Conservation (phyloP, 83 land plant species). For the Thuja plicata region DNA sequence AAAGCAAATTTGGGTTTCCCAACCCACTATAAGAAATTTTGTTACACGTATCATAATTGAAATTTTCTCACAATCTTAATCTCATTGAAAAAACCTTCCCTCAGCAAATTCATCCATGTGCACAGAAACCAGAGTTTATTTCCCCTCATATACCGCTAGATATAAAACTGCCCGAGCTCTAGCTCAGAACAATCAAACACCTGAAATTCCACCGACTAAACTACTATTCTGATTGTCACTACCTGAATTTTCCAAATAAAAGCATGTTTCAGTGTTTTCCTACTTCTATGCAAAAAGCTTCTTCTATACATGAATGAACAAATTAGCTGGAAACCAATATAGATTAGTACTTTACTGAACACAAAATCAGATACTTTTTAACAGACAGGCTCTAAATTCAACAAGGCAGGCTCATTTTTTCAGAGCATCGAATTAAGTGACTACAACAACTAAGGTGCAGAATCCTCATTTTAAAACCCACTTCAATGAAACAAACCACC, state of each 20-base stretch:
- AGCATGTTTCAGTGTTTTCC: background rate
- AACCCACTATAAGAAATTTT: background rate
- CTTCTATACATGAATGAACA: background rate
- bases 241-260: background rate
- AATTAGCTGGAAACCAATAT: background rate
- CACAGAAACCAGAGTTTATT: background rate
- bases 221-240: background rate
- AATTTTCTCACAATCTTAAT: background rate
- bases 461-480: background rate
- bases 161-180: background rate
- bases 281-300: background rate
- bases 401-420: background rate
- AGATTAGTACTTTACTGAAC: background rate
- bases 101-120: background rate
- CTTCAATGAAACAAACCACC: background rate
- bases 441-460: background rate
- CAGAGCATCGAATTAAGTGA: background rate
- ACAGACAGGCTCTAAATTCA: background rate
- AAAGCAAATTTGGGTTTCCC: background rate
- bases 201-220: background rate
- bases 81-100: background rate
- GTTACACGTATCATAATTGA: background rate
- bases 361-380: background rate
- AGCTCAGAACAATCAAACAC: background rate
- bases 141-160: background rate